Evolutionary conservation across 441 rosid genomes (phyloP).

Genomic region (Capsella rubella): DNA sequence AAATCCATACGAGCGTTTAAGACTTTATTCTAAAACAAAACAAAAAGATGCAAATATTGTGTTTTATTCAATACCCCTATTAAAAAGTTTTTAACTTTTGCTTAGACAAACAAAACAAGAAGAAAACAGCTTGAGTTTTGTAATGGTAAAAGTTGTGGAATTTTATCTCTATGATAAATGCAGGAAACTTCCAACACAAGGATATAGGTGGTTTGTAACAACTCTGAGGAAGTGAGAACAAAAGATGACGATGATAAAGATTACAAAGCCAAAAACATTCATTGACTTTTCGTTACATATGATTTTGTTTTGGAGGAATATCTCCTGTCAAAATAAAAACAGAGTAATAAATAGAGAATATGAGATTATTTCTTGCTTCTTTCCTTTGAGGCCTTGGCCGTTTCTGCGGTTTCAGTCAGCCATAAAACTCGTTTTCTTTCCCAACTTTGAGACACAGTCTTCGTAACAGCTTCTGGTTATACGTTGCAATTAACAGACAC

Average conservation of each 20-base stretch:
- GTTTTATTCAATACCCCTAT: not conserved
- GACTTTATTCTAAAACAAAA: not conserved
- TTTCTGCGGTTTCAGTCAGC: slow-evolving; percentile 53
- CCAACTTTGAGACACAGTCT: slow-evolving; percentile 46
- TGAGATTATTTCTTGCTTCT: slow-evolving; percentile 7
- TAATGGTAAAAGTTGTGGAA: not conserved
- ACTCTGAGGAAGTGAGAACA: not conserved
- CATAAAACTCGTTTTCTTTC: slow-evolving; percentile 84
- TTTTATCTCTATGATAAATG: not conserved
- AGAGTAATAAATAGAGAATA: not conserved
- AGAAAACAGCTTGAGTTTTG: not conserved
- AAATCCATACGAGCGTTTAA: not conserved
- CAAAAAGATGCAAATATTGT: not conserved
- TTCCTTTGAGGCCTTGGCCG: slow-evolving; percentile 42
- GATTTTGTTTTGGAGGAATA: not conserved
- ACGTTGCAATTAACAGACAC: slow-evolving; percentile 68
- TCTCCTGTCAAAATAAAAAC: not conserved
- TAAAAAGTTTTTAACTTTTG: not conserved
- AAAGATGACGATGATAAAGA: not conserved
- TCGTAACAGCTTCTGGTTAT: slow-evolving; percentile 79
- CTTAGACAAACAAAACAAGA: not conserved
- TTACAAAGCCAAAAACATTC: slow-evolving; percentile 19
- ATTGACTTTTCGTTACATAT: slow-evolving; percentile 14
- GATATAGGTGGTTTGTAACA: not conserved
- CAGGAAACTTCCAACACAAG: not conserved